These are phyloP conservation scores for Arabidopsis suecica DNA, from an alignment of 345 rosid species.

Conservation along the genomic window DNA sequence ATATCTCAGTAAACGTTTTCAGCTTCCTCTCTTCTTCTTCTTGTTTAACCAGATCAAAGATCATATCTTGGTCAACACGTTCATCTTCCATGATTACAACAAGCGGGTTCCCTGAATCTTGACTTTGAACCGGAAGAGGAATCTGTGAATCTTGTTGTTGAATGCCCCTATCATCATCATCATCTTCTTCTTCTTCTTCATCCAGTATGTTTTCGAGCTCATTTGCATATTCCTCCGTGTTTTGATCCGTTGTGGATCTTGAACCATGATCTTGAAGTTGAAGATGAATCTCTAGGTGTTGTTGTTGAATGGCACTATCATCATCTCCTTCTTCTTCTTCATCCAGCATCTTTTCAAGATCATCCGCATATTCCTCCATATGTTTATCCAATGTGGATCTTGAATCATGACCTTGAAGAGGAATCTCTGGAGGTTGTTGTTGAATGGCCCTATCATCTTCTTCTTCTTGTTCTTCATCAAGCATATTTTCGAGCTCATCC, in stretches of 20 bases:
- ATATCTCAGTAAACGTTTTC: not conserved
- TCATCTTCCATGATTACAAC: not conserved
- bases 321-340: too few species aligned
- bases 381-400: not conserved
- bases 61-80: not conserved
- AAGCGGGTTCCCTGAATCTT: not conserved
- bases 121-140: not conserved
- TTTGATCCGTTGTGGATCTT: not conserved
- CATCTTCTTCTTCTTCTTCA: not conserved
- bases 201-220: not conserved
- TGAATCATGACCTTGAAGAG: not conserved
- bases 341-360: too few species aligned
- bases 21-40: not conserved
- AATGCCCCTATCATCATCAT: not conserved
- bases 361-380: not conserved
- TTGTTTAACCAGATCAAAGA: not conserved
- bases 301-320: too few species aligned
- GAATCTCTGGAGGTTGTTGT: not conserved
- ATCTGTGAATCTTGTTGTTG: constrained; percentile 19
- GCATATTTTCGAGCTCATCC: too few species aligned
- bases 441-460: too few species aligned
- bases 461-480: too few species aligned
- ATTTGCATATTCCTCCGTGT: not conserved
- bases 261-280: not conserved
- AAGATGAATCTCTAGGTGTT: not conserved